Evolutionary conservation across 331 rosid species (phyloP), one percentile per base, ranked within the genome.

Genomic region (Arachis monticola): DNA sequence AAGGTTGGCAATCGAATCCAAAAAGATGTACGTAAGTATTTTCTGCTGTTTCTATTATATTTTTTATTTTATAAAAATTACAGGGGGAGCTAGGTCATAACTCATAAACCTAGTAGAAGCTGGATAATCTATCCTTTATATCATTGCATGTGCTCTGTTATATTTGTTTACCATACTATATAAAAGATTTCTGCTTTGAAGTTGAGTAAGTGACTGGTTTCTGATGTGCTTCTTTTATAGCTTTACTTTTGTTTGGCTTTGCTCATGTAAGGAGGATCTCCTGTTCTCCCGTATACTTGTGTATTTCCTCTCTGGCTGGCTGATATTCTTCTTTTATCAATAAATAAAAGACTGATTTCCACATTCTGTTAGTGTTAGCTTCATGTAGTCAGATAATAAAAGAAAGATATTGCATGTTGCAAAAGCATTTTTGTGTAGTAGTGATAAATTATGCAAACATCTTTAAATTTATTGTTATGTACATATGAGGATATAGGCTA

Each of bases 1-100:
- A 82, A 86, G 95, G 82, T 86, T 90, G 82, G 96, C 96, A 32
- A 91, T 94, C 79, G 90, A 90, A 85, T 86, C 99, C 65, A 86
- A 69, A 81, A 87, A 90, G 79, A 88, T 94, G 98, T 91, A 88
- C 47, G 94, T 83, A 46, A 42, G 62, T 72, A 64, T 71, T 60
- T 55, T 47, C 48, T 47, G 72, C 60, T 78, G 46, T 57, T 66
- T 61, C 73, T 64, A 13, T 32, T 77, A 11, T 42, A 55, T 61
- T 71, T 53, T 30, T 67, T 64, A 12, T 22, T 65, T 70, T 10
- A 32, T 51, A 48, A 47, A 51, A 27, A 35, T 47, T 35, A 55
- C 27, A 9, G 64, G 27, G 1, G 35, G 76, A 77, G 46, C 5
- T 10, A 53, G 3, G 64, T 31, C 41, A 67, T 71, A 70, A 74